Conservation (phyloP, 2,329 filamentous ascomycete genomes). For the Cytospora mali region DNA sequence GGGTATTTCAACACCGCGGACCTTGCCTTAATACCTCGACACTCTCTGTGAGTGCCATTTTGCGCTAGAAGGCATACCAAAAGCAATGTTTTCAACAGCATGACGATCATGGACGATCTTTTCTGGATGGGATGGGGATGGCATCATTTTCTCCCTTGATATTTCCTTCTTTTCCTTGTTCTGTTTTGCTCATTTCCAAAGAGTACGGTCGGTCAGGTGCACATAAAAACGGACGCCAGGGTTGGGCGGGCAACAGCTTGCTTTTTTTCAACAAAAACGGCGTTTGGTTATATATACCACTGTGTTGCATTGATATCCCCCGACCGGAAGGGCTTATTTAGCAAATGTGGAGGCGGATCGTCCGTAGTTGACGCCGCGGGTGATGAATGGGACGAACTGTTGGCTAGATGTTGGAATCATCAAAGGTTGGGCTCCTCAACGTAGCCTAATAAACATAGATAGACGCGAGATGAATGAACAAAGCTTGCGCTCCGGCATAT, state of each 20-base stretch:
- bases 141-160: conserved; percentile 14
- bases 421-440: conserved; percentile 27
- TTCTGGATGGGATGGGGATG: conserved; percentile 12
- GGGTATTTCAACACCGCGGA: conserved; percentile 27
- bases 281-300: conserved; percentile 29
- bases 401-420: not conserved
- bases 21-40: conserved; percentile 11
- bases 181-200: not conserved
- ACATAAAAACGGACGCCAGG: conserved; percentile 6
- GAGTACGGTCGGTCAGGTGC: conserved; percentile 8
- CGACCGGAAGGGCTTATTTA: conserved; percentile 22
- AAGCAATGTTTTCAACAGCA: conserved; percentile 38
- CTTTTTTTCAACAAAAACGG: conserved; percentile 31
- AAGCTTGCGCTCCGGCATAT: not conserved
- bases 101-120: conserved; percentile 27
- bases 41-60: conserved; percentile 7
- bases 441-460: conserved; percentile 22
- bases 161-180: not conserved
- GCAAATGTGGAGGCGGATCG: conserved; percentile 5
- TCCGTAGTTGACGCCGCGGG: not conserved
- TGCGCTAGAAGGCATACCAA: conserved; percentile 15
- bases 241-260: conserved; percentile 24
- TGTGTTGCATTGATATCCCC: conserved; percentile 29
- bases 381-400: not conserved
- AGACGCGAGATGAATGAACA: conserved; percentile 17